Conservation (phyloP, 352 stramenopile genomes). For the Phytophthora citricola region DNA sequence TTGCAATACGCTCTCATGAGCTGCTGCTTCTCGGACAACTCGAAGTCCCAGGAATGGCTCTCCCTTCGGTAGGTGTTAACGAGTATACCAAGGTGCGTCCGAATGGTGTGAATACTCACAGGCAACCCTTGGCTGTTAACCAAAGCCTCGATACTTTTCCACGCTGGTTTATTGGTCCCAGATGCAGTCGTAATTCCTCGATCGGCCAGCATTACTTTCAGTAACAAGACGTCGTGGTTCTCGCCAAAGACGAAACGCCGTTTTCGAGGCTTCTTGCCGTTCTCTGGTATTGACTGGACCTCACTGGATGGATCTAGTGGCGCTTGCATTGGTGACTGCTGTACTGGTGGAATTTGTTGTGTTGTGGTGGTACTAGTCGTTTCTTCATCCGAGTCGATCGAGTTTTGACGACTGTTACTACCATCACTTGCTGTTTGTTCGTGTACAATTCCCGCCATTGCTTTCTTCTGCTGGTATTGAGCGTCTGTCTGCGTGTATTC, state of each 20-base stretch:
- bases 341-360: not conserved
- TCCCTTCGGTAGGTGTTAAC: conserved; percentile 16
- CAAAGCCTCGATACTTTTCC: conserved; percentile 21
- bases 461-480: not conserved
- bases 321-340: not conserved
- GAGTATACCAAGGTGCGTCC: conserved; percentile 20
- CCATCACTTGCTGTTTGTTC: not conserved
- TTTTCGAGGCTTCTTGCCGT: conserved; percentile 12
- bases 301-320: not conserved
- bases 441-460: not conserved
- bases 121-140: conserved; percentile 26
- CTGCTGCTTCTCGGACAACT: conserved; percentile 22
- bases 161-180: conserved; percentile 7
- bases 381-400: conserved; percentile 4
- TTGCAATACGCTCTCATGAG: conserved; percentile 24
- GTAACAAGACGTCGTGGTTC: conserved; percentile 23
- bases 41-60: not conserved
- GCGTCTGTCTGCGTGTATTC: conserved; percentile 14
- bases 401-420: conserved; percentile 3
- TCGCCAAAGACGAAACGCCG: conserved; percentile 25
- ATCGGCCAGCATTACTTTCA: conserved; percentile 24
- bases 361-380: not conserved
- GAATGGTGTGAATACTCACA: conserved; percentile 22
- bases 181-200: not conserved
- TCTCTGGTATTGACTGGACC: not conserved